These are phyloP conservation scores for Fagus crenata DNA, from an alignment of 306 rosid species.

Conservation along the genomic window DNA sequence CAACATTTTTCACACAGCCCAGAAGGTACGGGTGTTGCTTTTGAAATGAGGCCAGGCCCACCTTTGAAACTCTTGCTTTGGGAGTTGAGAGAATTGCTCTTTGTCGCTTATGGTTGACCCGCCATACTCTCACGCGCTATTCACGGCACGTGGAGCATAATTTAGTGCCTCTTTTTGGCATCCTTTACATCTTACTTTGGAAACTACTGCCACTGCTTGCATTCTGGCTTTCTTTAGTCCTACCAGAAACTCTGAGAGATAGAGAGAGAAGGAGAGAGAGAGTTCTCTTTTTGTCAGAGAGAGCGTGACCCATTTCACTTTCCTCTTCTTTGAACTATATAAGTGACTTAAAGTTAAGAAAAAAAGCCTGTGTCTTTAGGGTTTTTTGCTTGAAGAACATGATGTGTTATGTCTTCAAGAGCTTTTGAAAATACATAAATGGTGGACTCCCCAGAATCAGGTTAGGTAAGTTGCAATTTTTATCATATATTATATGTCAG, in stretches of 20 bases:
- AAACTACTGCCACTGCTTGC: conserved; percentile 39
- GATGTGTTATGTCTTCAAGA: not conserved
- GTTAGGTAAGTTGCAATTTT: conserved; percentile 48
- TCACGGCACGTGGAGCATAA: conserved; percentile 28
- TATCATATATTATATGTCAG: conserved; percentile 1
- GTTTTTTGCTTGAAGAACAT: conserved; percentile 23
- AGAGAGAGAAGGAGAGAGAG: conserved; percentile 9
- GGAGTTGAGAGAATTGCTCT: conserved; percentile 12
- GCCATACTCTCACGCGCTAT: conserved; percentile 34
- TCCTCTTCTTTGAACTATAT: conserved; percentile 26
- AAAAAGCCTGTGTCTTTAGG: conserved; percentile 37
- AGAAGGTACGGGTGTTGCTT: conserved; percentile 6
- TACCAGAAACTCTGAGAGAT: conserved; percentile 17
- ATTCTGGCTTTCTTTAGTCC: conserved; percentile 44
- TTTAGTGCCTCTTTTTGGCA: conserved; percentile 41
- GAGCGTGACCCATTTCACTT: conserved; percentile 37
- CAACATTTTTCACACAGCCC: not conserved
- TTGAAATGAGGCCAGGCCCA: conserved; percentile 31
- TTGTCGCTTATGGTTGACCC: conserved; percentile 56
- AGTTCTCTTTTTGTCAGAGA: conserved; percentile 7
- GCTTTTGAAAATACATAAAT: conserved; percentile 25
- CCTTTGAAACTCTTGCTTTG: conserved; percentile 25
- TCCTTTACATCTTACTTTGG: conserved; percentile 34
- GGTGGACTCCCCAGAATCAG: conserved; percentile 34
- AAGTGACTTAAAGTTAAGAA: conserved; percentile 5